A percentile compares a stretch with the other conserved stretches of the same genome.
phyloP scores from a whole-genome alignment of 441 rosid species.

The Pelargonium fulgidum region DNA sequence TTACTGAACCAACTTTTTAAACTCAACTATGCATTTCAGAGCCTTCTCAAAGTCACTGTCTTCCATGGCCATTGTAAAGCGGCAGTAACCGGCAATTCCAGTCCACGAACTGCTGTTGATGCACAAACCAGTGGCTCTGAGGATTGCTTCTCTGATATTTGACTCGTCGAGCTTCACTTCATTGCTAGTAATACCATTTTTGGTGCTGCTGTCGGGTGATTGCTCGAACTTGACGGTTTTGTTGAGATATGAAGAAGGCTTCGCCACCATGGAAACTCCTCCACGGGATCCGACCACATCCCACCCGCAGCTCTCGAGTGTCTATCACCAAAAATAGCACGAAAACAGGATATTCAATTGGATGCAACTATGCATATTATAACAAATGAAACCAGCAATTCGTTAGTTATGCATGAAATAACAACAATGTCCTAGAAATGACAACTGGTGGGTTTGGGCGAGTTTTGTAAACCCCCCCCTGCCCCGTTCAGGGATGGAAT shows the following conservation, averaged over 20 bases:
- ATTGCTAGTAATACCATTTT: slow-evolving; percentile 14
- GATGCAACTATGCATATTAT: not conserved
- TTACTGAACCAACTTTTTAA: slow-evolving; percentile 32
- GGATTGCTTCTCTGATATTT: slow-evolving; percentile 69
- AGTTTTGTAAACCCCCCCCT: too few relatives aligned
- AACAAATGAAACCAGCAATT: not conserved
- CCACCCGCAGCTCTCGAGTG: slow-evolving; percentile 75
- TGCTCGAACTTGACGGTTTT: slow-evolving; percentile 38
- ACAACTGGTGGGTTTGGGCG: too few relatives aligned
- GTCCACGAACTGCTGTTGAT: slow-evolving; percentile 82
- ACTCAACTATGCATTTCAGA: slow-evolving; percentile 53
- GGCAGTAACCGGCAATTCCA: slow-evolving; percentile 81
- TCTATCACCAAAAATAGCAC: slow-evolving; percentile 31
- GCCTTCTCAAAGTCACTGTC: slow-evolving; percentile 66
- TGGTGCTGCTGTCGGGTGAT: not conserved
- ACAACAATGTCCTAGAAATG: too few relatives aligned
- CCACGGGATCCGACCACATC: slow-evolving; percentile 53
- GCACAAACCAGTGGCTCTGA: slow-evolving; percentile 64
- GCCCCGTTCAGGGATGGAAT: too few relatives aligned
- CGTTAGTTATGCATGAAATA: too few relatives aligned
- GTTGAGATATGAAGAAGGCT: slow-evolving; percentile 63
- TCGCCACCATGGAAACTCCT: slow-evolving; percentile 83
- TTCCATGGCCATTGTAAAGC: slow-evolving; percentile 69
- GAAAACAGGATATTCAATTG: not conserved
- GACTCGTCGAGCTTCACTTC: slow-evolving; percentile 51